A percentile compares a stretch with the other conserved stretches of the same genome.
Evolutionary conservation across 106 monocot species (phyloP).

Genomic region (Hemerocallis citrina): DNA sequence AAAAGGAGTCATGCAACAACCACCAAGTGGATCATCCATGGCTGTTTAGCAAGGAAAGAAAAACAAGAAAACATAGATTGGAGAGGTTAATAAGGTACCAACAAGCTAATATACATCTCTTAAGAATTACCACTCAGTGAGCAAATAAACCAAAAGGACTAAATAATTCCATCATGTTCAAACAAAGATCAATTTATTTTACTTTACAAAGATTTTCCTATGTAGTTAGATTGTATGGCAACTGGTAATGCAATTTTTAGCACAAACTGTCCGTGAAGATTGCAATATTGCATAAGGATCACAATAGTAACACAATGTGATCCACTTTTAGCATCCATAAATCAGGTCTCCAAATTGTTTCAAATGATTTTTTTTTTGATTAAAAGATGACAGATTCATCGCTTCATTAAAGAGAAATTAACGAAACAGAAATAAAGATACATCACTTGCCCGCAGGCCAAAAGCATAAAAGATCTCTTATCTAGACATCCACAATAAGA

Average conservation of each 20-base stretch:
- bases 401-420: too few species aligned
- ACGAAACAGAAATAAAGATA: too few species aligned
- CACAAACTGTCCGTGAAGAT: background rate
- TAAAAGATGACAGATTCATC: too few species aligned
- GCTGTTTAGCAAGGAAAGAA: slow-evolving; percentile 31
- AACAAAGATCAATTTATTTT: background rate
- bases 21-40: slow-evolving; percentile 87
- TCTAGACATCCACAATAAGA: too few species aligned
- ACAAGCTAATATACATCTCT: background rate
- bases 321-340: too few species aligned
- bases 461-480: too few species aligned
- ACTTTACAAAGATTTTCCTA: background rate
- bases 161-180: background rate
- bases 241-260: background rate
- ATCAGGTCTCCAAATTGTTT: too few species aligned
- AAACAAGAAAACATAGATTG: background rate
- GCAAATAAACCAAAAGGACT: background rate
- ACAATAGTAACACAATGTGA: background rate
- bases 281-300: background rate
- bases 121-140: background rate
- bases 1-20: slow-evolving; percentile 69
- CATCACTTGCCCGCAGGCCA: too few species aligned
- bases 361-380: too few species aligned
- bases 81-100: background rate
- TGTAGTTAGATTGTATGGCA: background rate